Evolutionary conservation across 2,329 filamentous ascomycete genomes (phyloP).

Genomic region (Scleromitrula shiraiana): DNA sequence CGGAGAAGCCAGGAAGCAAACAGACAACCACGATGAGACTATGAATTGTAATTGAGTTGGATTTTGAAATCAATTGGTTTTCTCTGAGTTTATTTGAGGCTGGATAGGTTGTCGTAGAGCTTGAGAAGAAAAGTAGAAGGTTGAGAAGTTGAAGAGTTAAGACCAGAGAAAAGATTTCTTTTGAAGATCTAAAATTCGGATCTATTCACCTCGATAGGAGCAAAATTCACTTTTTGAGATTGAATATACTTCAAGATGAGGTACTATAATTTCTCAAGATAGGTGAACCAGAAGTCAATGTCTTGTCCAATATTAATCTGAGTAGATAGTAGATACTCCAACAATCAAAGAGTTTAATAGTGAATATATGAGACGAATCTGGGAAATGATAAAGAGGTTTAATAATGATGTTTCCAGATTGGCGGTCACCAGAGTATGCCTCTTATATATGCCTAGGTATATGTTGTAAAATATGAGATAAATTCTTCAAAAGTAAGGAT

Average conservation of each 20-base stretch:
- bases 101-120: background rate
- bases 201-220: too few relatives aligned
- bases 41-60: too few relatives aligned
- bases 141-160: background rate
- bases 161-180: background rate
- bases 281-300: too few relatives aligned
- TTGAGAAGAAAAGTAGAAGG: background rate
- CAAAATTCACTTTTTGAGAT: too few relatives aligned
- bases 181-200: background rate
- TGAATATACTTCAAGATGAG: too few relatives aligned
- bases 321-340: too few relatives aligned
- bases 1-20: background rate
- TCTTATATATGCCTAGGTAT: slow-evolving; percentile 4
- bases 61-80: too few relatives aligned
- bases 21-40: too few relatives aligned
- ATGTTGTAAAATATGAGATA: background rate
- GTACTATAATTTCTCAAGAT: too few relatives aligned
- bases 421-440: background rate
- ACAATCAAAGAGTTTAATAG: too few relatives aligned
- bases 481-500: background rate
- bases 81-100: too few relatives aligned
- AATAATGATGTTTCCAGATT: background rate
- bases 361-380: background rate
- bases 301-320: too few relatives aligned
- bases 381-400: background rate